Conservation (phyloP, 1,139 yeast species). For the Zygoascus sp. region DNA sequence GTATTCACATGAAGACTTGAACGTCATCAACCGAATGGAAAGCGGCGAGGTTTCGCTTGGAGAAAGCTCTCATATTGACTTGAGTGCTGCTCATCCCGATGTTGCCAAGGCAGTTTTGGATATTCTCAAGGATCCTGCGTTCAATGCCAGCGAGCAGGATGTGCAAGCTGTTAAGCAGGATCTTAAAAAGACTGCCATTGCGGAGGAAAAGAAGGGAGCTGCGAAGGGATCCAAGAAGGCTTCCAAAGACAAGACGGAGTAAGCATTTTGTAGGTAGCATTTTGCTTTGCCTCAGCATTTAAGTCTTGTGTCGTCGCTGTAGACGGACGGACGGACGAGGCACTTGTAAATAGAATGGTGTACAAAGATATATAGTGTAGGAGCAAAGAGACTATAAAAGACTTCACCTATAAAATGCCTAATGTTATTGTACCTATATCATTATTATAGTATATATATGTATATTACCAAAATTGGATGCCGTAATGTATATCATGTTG, state of each 20-base stretch:
- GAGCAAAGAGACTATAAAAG: background rate
- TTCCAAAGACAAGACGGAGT: too few relatives aligned
- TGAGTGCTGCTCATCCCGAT: slow-evolving; percentile 44
- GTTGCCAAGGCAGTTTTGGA: slow-evolving; percentile 71
- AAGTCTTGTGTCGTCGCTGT: too few relatives aligned
- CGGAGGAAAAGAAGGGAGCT: background rate
- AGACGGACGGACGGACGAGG: too few relatives aligned
- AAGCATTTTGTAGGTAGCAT: too few relatives aligned
- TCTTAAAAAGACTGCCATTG: background rate
- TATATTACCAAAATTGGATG: background rate
- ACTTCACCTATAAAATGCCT: background rate
- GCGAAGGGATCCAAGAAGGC: background rate
- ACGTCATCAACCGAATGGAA: slow-evolving; percentile 26
- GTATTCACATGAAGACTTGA: slow-evolving; percentile 54
- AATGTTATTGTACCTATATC: slow-evolving; percentile 1
- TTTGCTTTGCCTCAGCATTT: too few relatives aligned
- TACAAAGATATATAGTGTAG: too few relatives aligned
- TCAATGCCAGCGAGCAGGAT: slow-evolving; percentile 36
- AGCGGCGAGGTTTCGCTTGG: slow-evolving; percentile 16
- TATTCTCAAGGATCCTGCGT: slow-evolving; percentile 60
- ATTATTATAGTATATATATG: background rate
- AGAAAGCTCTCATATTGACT: slow-evolving; percentile 16
- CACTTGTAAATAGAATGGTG: background rate
- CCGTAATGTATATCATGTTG: background rate
- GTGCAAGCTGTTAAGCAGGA: slow-evolving; percentile 4